phyloP scores from a whole-genome alignment of 2,329 filamentous ascomycete species.

The Diaporthe caulivora region DNA sequence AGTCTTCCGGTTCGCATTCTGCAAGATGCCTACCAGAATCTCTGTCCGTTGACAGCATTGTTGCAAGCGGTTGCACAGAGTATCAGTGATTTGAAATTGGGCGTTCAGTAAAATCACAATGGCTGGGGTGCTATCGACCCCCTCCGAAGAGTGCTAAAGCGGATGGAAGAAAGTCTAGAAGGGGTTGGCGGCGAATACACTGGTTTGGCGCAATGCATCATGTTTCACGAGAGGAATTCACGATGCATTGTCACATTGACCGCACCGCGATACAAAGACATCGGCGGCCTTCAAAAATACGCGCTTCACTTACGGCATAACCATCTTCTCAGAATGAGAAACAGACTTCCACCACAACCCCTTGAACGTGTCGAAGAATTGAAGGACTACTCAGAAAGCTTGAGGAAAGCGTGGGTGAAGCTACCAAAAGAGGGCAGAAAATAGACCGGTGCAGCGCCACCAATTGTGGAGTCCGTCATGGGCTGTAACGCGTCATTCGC shows the following conservation, averaged over 20 bases:
- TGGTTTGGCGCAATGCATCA: neutral
- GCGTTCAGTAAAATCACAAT: neutral
- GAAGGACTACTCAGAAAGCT: neutral
- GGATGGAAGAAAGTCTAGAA: neutral
- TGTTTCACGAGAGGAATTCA: neutral
- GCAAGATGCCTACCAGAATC: neutral
- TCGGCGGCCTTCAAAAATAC: neutral
- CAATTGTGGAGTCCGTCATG: neutral
- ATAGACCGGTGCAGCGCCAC: neutral
- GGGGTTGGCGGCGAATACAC: neutral
- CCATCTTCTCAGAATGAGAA: neutral
- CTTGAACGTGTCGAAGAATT: neutral
- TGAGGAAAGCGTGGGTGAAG: neutral
- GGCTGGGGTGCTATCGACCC: neutral
- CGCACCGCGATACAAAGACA: neutral
- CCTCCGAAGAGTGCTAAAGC: neutral
- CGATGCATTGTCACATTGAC: neutral
- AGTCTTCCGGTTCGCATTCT: neutral
- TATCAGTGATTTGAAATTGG: neutral
- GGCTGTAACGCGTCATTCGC: neutral
- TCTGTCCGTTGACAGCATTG: neutral
- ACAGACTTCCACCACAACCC: neutral
- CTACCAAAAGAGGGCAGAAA: neutral
- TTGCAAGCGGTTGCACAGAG: neutral
- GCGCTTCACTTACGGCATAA: fast-evolving